Conservation (phyloP, 2,329 filamentous ascomycete species). For the Alternaria conjuncta region DNA sequence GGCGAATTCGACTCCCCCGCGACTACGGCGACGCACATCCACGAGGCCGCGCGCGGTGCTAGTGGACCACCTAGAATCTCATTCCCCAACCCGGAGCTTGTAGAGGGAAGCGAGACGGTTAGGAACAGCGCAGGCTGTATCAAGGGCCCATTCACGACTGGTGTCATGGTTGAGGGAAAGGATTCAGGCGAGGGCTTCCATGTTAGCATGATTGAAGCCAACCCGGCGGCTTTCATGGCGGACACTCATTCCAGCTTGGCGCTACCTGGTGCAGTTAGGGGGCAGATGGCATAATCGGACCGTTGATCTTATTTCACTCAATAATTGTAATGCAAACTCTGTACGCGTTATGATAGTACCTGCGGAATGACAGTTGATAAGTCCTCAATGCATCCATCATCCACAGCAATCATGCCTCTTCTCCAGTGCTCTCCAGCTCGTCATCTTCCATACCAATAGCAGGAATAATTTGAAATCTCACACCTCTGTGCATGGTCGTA, state of each 20-base stretch:
- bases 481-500: too few relatives aligned
- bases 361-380: fast-evolving
- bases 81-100: constrained; percentile 31
- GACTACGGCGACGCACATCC: constrained; percentile 63
- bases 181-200: constrained; percentile 59
- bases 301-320: not conserved
- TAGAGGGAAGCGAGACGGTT: constrained; percentile 15
- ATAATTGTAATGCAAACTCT: not conserved
- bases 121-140: constrained; percentile 34
- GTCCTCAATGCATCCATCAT: not conserved
- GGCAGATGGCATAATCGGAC: constrained; percentile 47
- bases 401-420: not conserved
- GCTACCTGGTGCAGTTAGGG: constrained; percentile 61
- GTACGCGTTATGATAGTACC: not conserved
- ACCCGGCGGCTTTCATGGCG: constrained; percentile 59
- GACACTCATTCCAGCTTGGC: constrained; percentile 61
- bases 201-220: constrained; percentile 58
- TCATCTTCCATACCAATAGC: too few relatives aligned
- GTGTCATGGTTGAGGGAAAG: constrained; percentile 50
- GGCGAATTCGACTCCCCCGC: constrained; percentile 62
- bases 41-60: constrained; percentile 56
- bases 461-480: too few relatives aligned
- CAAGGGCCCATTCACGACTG: constrained; percentile 33
- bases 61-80: constrained; percentile 58
- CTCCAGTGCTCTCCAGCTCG: too few relatives aligned